A percentile compares a stretch with the other conserved stretches of the same genome.
phyloP scores from a whole-genome alignment of 164 flowering plant genomes.

The Sextonia rubra region DNA sequence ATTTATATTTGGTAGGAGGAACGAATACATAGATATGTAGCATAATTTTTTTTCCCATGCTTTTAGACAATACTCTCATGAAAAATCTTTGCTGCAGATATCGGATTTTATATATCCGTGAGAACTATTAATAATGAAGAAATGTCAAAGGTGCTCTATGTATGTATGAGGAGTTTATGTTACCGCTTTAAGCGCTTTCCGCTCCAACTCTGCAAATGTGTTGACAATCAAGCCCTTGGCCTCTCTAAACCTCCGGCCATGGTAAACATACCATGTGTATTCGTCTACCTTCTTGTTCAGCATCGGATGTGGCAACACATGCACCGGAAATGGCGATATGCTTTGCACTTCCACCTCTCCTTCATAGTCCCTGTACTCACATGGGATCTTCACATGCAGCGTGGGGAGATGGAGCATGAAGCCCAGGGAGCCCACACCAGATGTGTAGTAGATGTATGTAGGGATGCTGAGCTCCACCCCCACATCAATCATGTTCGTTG shows the following conservation, averaged over 20 bases:
- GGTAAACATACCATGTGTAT: constrained; percentile 7
- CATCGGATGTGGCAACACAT: constrained; percentile 3
- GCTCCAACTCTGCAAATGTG: constrained; percentile 10
- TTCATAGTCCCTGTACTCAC: not conserved
- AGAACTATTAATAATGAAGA: too few species aligned
- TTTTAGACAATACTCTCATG: too few species aligned
- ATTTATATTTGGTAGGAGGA: too few species aligned
- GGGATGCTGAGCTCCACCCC: constrained; percentile 8
- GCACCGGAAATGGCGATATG: constrained; percentile 3
- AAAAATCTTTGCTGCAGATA: too few species aligned
- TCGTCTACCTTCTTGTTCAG: not conserved
- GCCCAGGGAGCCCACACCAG: not conserved
- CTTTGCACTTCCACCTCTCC: constrained; percentile 7
- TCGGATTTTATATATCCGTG: too few species aligned
- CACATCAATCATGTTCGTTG: constrained; percentile 4
- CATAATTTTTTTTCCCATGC: too few species aligned
- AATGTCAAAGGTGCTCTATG: too few species aligned
- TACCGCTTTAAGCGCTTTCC: not conserved
- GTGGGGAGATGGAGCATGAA: constrained; percentile 16
- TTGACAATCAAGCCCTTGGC: constrained; percentile 9
- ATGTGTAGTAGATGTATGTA: constrained; percentile 8
- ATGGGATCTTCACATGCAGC: not conserved
- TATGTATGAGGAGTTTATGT: too few species aligned
- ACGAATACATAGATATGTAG: too few species aligned
- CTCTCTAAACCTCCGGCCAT: not conserved